Percentiles rank a stretch among this genome's conserved stretches.
Evolutionary conservation across 2,329 filamentous ascomycete species (phyloP).

Genomic region (Hymenoscyphus linearis): DNA sequence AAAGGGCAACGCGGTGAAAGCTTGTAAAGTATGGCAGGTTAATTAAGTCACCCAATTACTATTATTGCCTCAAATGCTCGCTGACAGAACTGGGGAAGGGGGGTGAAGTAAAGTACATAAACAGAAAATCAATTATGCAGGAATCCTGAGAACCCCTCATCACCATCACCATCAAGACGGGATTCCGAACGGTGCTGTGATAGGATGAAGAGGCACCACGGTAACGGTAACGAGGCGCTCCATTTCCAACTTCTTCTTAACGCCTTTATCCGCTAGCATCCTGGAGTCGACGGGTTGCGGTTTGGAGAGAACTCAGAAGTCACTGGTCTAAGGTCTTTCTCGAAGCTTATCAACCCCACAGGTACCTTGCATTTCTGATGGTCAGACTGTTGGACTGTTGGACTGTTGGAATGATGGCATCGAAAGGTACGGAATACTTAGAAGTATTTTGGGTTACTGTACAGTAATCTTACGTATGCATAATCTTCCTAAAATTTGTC

Average conservation of each 20-base stretch:
- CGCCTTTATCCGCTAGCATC: neutral
- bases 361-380: neutral
- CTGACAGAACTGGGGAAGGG: neutral
- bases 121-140: neutral
- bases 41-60: neutral
- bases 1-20: neutral
- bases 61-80: neutral
- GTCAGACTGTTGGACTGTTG: too few relatives aligned
- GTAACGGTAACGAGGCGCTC: neutral
- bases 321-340: neutral
- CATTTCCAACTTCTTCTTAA: neutral
- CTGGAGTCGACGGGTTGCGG: too few relatives aligned
- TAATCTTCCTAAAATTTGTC: neutral
- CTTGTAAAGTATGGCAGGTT: neutral
- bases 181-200: neutral
- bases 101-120: neutral
- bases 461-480: neutral
- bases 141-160: neutral
- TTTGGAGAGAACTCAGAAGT: too few relatives aligned
- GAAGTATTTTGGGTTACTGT: too few relatives aligned
- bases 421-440: neutral
- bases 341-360: neutral
- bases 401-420: too few relatives aligned
- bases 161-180: neutral
- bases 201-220: neutral